Evolutionary conservation across 108 stramenopile genomes (phyloP).

Genomic region (Aurantiochytrium sp.): DNA sequence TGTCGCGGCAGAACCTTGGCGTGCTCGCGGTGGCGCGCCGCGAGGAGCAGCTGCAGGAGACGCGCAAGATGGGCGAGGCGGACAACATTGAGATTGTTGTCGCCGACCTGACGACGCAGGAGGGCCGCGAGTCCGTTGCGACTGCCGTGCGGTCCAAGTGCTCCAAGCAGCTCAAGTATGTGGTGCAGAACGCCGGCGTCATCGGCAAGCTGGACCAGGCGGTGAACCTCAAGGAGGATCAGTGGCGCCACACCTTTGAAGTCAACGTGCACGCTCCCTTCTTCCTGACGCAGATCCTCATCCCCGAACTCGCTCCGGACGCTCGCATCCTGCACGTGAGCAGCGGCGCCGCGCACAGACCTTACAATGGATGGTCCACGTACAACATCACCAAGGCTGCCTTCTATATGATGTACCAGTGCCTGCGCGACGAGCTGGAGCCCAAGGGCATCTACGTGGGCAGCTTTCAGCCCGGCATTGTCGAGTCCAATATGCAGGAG

Average conservation of each 20-base stretch:
- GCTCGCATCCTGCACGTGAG: constrained; percentile 55
- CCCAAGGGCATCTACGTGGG: constrained; percentile 50
- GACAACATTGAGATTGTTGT: constrained; percentile 8
- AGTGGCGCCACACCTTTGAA: constrained; percentile 45
- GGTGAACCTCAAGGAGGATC: constrained; percentile 40
- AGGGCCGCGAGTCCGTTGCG: background rate
- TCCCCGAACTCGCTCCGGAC: constrained; percentile 53
- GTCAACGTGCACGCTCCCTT: constrained; percentile 60
- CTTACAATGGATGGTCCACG: constrained; percentile 64
- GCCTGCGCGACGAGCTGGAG: constrained; percentile 48
- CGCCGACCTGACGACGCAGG: background rate
- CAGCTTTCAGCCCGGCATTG: constrained; percentile 63
- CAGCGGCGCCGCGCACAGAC: constrained; percentile 51
- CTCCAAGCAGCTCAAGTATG: constrained; percentile 39
- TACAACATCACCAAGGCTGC: constrained; percentile 68
- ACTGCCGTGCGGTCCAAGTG: background rate
- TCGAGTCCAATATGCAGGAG: constrained; percentile 70
- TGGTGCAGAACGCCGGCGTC: constrained; percentile 64
- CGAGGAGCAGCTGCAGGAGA: constrained; percentile 20
- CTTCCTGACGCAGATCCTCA: constrained; percentile 58
- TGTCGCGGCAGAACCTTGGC: background rate
- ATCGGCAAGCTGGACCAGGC: constrained; percentile 60
- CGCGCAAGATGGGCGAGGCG: background rate
- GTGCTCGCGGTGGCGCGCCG: constrained; percentile 14
- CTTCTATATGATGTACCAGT: constrained; percentile 61